Conservation (phyloP, 140 eudicot species). For the Ambrosia hybrid region DNA sequence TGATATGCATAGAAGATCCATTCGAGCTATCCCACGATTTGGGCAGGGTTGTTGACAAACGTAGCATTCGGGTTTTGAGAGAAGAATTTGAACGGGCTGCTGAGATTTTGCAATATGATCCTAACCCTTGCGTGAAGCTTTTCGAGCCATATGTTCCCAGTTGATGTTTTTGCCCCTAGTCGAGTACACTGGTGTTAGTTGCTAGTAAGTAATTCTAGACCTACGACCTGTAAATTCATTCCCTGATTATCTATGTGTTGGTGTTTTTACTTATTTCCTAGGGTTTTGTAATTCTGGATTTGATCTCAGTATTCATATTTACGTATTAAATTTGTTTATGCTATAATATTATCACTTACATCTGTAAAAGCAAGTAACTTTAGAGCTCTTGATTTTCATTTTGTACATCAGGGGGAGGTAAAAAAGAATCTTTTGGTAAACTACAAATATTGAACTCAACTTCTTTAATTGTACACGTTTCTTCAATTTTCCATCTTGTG, state of each 20-base stretch:
- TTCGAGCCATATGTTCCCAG: conserved; percentile 72
- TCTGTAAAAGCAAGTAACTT: conserved; percentile 5
- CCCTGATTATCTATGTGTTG: not conserved
- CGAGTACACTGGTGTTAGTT: conserved; percentile 20
- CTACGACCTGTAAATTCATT: conserved; percentile 44
- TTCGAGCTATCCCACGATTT: conserved; percentile 85
- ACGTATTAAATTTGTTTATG: conserved; percentile 22
- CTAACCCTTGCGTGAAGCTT: conserved; percentile 67
- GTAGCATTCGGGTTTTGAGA: conserved; percentile 78
- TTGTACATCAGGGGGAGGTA: conserved; percentile 66
- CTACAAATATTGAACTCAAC: conserved; percentile 70
- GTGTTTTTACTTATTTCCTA: conserved; percentile 30
- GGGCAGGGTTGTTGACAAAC: conserved; percentile 89
- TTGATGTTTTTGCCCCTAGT: conserved; percentile 37
- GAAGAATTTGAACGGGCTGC: conserved; percentile 99
- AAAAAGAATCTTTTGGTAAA: conserved; percentile 54
- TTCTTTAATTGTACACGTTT: conserved; percentile 74
- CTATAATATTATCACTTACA: conserved; percentile 18
- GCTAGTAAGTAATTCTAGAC: conserved; percentile 28
- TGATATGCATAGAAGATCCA: conserved; percentile 97
- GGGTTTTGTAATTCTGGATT: conserved; percentile 30
- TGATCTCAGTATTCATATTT: conserved; percentile 18
- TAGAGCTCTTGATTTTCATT: conserved; percentile 26
- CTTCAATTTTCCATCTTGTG: conserved; percentile 70
- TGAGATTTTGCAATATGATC: conserved; percentile 67